Conservation (phyloP, 768 basidiomycete species). For the Psilocybe subaeruginosa region DNA sequence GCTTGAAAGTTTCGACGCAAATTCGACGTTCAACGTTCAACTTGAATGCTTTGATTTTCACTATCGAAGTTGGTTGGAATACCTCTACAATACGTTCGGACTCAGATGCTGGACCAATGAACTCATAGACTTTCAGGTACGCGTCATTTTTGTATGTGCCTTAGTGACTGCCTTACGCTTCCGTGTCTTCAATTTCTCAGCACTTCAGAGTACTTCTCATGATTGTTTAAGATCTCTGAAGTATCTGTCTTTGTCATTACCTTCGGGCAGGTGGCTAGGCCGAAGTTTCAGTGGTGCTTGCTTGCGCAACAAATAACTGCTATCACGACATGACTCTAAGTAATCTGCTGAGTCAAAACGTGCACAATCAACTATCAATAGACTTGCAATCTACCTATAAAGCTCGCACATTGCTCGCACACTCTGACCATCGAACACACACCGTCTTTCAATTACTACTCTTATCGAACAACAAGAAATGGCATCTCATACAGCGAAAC, state of each 20-base stretch:
- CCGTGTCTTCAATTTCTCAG: too few species aligned
- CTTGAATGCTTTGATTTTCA: too few species aligned
- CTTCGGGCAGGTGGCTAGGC: background rate
- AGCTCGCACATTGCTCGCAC: background rate
- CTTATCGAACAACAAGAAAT: background rate
- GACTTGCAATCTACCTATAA: background rate
- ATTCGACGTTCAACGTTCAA: too few species aligned
- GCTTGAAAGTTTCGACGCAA: too few species aligned
- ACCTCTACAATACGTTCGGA: too few species aligned
- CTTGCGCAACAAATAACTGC: constrained; percentile 7
- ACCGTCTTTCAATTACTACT: too few species aligned
- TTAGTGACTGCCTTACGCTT: too few species aligned
- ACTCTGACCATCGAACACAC: background rate
- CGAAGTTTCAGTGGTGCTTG: background rate
- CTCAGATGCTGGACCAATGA: too few species aligned
- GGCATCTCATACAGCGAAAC: constrained; percentile 34
- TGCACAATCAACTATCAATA: background rate
- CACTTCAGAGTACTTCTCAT: too few species aligned
- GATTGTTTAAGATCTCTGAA: background rate
- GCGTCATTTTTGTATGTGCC: too few species aligned
- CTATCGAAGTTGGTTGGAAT: too few species aligned
- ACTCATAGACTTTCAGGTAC: too few species aligned
- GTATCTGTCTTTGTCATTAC: background rate
- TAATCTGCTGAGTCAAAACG: constrained; percentile 5
- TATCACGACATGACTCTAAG: constrained; percentile 13